Base-by-base conservation (phyloP, 192 early-diverging fungal species). In the Coemansia sp. region DNA sequence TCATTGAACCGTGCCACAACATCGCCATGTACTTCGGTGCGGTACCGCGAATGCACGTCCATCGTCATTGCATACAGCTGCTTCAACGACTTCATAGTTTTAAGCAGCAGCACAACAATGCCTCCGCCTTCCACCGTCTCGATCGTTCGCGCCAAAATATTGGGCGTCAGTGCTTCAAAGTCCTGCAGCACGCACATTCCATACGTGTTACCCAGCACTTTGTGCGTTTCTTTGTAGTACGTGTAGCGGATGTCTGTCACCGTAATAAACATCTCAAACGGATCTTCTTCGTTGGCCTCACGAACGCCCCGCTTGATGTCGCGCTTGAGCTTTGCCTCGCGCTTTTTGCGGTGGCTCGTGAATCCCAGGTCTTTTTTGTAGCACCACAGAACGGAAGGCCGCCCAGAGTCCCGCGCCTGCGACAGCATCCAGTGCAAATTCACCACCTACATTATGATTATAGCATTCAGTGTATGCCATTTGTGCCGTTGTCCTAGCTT, bases 181-280 rank as follows among this genome's bases (percentile, higher is more conserved):
- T 99, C 97, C 86, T 94, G 91, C 54, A 99, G 78, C 25, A 99
- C 88, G 60, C 95, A 97, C 97, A 99, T 99, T 5, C 97, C 97
- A 64, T 89, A 99, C 21, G 97, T 99, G 72, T 94, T 93, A 68
- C 97, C 97, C 57, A 99, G 85, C 64, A 99, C 93, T 72, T 96
- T 99, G 65, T 97, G 89, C 19, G 95, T 94, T 72, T 99, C 97
- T 74, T 99, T 99, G 87, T 99, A 99, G 88, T 97, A 99, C 23
- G 94, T 92, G 83, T 99, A 99, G 60, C 95, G 87, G 70, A 99
- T 98, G 68, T 94, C 87, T 25, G 97, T 97, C 48, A 93, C 89
- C 3, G 94, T 85, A 20, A 99, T 86, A 71, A 99, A 99, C 54
- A 99, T 87, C 76, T 99, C 97, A 57, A 99, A 99, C n/a, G 97